Base-by-base conservation (phyloP, 2,329 filamentous ascomycete genomes). In the Venturia nashicola region DNA sequence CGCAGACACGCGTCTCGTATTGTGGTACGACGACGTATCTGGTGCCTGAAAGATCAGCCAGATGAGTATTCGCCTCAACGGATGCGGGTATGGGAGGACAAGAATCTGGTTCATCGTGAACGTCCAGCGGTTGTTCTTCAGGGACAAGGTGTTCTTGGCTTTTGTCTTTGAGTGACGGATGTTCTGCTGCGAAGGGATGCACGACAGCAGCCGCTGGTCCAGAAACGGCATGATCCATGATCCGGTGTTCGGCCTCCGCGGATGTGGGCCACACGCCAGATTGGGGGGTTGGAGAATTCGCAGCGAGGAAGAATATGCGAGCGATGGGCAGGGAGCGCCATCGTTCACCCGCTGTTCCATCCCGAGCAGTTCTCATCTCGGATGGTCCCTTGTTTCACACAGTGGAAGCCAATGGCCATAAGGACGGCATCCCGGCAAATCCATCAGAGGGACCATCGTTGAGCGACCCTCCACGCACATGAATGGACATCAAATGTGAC, bases 371-470 rank as follows among this genome's bases (percentile, higher is more conserved):
- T 55, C 32, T 11, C 51, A 57, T 57, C 32, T 36, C 32, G 51
- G 51, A 36, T 57, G 18, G 27, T 57, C 27, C 51, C 51, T 57
- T 57, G 51, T 57, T 57, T 57, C 51, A 36, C 51, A 36, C 51
- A 12, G 51, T 57, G 51, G 51, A 57, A 57, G 51, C 51, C 51
- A 57, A 57, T 57, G 16, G 51, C 51, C 51, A 57, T 18, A 20
- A n/a, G 32, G 16, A 5, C 51, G 51, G 51, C 51, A 57, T 57
- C 51, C 51, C 51, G 51, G 51, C 27, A 11, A 36, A 36, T n/a
- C 5, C 32, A 36, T 57, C 27, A 57, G 51, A 36, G n/a, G 32
- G 16, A 57, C 51, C 32, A 57, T 32, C 51, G 27, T 36, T 11
- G 23, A 36, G 16, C 48, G 27, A 51, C 46, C 48, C 48, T 23